A percentile compares a stretch with the other conserved stretches of the same genome.
Conservation (phyloP, 108 stramenopile species). For the Cyclotella cryptica region DNA sequence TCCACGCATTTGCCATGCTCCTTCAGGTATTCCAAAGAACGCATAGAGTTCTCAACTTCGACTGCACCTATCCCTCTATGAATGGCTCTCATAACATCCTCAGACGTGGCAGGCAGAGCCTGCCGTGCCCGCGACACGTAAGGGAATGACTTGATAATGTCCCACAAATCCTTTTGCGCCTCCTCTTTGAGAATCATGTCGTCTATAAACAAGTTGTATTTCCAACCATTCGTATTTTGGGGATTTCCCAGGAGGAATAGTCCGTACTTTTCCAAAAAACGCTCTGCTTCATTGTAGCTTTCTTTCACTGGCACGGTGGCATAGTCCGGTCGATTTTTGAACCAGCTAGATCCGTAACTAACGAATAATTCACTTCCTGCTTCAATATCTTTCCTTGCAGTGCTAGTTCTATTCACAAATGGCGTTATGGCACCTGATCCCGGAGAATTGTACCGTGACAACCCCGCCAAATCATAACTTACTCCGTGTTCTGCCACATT, state of each 20-base stretch:
- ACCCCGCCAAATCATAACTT: slow-evolving; percentile 24
- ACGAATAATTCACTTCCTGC: slow-evolving; percentile 77
- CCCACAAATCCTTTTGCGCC: slow-evolving; percentile 38
- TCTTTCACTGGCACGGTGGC: slow-evolving; percentile 21
- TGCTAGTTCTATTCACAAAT: slow-evolving; percentile 42
- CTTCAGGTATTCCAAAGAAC: slow-evolving; percentile 55
- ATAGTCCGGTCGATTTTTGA: slow-evolving; percentile 28
- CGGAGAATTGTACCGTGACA: slow-evolving; percentile 41
- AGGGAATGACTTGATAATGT: slow-evolving; percentile 34
- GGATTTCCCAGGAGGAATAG: slow-evolving; percentile 32
- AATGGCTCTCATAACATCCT: slow-evolving; percentile 38
- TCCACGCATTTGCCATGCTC: no score
- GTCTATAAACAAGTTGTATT: slow-evolving; percentile 30
- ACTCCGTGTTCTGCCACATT: slow-evolving; percentile 32
- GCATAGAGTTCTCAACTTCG: slow-evolving; percentile 42
- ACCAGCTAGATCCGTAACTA: slow-evolving; percentile 64
- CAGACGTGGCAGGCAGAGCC: slow-evolving; percentile 28
- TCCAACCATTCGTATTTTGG: slow-evolving; percentile 6
- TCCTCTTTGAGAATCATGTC: slow-evolving; percentile 46
- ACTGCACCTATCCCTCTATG: slow-evolving; percentile 32
- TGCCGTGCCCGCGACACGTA: slow-evolving; percentile 35
- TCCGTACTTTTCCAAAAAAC: slow-evolving; percentile 35
- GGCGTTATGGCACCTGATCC: slow-evolving; percentile 46
- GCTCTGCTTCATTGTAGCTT: slow-evolving; percentile 24
- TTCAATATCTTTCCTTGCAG: slow-evolving; percentile 57